Evolutionary conservation across 257 asterid genomes (phyloP), one percentile per base, ranked within the genome.

Genomic region (Thymus quinquecostatus): DNA sequence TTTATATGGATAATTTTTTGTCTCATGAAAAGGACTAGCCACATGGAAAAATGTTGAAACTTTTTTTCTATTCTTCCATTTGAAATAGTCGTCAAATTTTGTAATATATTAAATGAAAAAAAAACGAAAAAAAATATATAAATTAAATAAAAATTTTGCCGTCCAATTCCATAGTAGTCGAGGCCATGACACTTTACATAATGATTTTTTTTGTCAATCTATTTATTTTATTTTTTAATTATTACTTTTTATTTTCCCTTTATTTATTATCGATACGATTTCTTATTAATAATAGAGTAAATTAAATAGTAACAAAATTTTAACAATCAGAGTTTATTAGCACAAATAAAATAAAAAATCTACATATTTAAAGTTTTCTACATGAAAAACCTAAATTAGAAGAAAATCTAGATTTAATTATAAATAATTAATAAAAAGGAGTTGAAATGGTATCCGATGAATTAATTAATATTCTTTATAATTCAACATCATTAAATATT

Each of bases 401-500:
- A 2, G 1, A 5, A 13, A 49, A 4, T 49, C 6, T 13, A 27
- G 13, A 49, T n/a, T 12, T 3, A 11, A 12, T 3, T 5, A 13
- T 13, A n/a, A 13, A 3, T 13, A 13, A 4, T 12, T 13, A 12
- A 50, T 4, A 68, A 56, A 8, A 38, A 5, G 0, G 41, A 38
- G 8, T 38, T 2, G 41, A 38, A 38, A 38, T 38, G 41, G 41
- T 38, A 38, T 38, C 41, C 41, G 41, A 38, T 38, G 7, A 38
- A 38, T 38, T 38, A 38, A 38, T 38, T 38, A 38, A 38, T 4
- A 7, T 38, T 56, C 1, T 68, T 58, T 73, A 59, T 27, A 7
- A 21, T 56, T 10, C 53, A 28, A 66, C 55, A 43, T 66, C 68
- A 66, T 56, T 33, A 58, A 21, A 74, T 41, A 57, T 44, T 55